phyloP scores from a whole-genome alignment of 148 eudicot species.

The Rhododendron kiyosumense region DNA sequence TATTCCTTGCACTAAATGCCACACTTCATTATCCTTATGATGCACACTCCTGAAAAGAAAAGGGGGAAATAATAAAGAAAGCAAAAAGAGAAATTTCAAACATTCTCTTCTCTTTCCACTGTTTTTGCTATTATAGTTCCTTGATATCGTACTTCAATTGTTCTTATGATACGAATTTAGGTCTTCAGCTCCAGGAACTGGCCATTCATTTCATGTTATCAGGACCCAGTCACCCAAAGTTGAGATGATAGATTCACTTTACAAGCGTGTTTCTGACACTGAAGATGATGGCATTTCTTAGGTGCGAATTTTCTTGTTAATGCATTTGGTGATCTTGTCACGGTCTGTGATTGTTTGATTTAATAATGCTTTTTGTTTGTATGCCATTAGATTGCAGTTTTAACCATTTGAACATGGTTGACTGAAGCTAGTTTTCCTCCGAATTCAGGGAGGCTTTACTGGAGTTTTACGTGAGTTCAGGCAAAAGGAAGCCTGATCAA shows the following conservation, averaged over 20 bases:
- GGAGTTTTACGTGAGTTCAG: constrained; percentile 65
- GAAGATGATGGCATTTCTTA: constrained; percentile 63
- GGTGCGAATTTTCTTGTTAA: constrained; percentile 29
- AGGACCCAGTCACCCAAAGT: constrained; percentile 72
- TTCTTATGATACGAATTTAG: constrained; percentile 18
- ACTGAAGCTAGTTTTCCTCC: not conserved
- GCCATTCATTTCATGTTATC: constrained; percentile 67
- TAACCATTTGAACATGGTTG: not conserved
- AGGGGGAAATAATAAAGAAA: not conserved
- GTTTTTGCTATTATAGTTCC: not conserved
- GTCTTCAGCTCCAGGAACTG: constrained; percentile 77
- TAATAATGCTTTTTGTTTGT: not conserved
- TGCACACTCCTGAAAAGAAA: not conserved
- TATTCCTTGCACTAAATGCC: not conserved
- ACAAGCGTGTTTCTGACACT: constrained; percentile 49
- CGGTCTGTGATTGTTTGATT: not conserved
- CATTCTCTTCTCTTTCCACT: not conserved
- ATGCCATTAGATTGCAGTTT: not conserved
- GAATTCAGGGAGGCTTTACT: constrained; percentile 58
- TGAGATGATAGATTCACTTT: constrained; percentile 70
- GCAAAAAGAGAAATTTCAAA: not conserved
- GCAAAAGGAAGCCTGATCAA: constrained; percentile 67
- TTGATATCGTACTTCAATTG: not conserved
- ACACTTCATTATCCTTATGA: not conserved
- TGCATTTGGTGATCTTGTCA: not conserved